A percentile compares a stretch with the other conserved stretches of the same genome.
Evolutionary conservation across 2,329 filamentous ascomycete species (phyloP).

Genomic region (Diaporthe vexans): DNA sequence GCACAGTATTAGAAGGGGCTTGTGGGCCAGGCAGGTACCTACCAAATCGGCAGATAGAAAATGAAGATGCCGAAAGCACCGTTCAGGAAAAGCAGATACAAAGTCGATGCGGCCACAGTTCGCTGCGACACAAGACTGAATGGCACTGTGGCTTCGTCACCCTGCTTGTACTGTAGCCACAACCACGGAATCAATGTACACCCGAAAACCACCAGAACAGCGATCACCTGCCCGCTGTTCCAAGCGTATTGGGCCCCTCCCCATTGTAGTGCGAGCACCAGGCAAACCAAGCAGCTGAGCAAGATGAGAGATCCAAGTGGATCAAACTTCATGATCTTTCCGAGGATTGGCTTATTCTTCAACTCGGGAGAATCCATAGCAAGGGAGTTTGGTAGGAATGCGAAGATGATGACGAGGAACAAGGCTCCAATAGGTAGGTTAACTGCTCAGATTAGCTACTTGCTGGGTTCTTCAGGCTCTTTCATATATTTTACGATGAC

Average conservation of each 20-base stretch:
- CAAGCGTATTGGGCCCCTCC: not conserved
- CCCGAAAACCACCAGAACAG: constrained; percentile 2
- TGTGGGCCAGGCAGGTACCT: not conserved
- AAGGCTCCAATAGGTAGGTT: constrained; percentile 4
- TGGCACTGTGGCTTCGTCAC: constrained; percentile 9
- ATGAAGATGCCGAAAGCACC: constrained; percentile 5
- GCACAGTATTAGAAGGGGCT: not conserved
- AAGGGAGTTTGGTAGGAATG: not conserved
- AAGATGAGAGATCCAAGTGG: not conserved
- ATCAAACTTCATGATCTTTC: not conserved
- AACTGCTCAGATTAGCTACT: not conserved
- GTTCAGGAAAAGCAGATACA: constrained; percentile 2
- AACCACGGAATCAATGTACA: not conserved
- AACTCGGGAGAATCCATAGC: not conserved
- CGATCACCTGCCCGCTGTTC: not conserved
- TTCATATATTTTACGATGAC: not conserved
- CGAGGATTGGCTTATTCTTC: not conserved
- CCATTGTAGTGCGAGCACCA: constrained; percentile 4
- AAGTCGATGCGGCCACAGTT: constrained; percentile 8
- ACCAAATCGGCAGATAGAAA: constrained; percentile 18
- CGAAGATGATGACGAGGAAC: not conserved
- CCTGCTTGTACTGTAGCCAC: not conserved
- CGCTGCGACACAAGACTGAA: constrained; percentile 6
- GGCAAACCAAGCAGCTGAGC: not conserved
- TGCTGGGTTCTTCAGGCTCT: not conserved